These are phyloP conservation scores for Micractinium sp. DNA, from an alignment of 139 green algal genomes.

Conservation along the genomic window DNA sequence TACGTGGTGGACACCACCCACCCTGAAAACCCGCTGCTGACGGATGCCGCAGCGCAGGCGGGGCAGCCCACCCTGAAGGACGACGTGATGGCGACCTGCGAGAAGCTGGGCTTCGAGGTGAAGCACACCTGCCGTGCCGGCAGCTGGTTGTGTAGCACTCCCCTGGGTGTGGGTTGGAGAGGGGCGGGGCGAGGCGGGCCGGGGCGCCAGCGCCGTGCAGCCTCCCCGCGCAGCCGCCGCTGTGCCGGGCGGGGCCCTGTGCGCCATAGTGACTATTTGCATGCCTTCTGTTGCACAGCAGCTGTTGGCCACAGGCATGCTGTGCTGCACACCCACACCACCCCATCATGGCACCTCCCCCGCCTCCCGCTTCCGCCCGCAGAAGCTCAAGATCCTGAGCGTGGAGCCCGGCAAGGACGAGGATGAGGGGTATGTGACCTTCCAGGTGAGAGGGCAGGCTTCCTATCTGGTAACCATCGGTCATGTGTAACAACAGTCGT, in stretches of 20 bases:
- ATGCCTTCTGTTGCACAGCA: no score
- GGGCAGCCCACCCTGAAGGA: slow-evolving; percentile 22
- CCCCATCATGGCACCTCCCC: background rate
- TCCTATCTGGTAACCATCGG: no score
- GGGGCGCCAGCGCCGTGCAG: no score
- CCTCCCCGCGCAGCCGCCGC: no score
- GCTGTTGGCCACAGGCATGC: background rate
- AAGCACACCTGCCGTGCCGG: no score
- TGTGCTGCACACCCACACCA: background rate
- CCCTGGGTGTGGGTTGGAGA: no score
- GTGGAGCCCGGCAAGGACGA: slow-evolving; percentile 11
- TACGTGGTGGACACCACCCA: slow-evolving; percentile 59
- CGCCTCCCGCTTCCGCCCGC: background rate
- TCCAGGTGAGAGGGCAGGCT: slow-evolving; percentile 21
- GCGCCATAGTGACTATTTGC: no score
- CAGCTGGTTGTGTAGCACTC: no score
- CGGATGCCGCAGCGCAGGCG: background rate
- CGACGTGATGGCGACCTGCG: slow-evolving; percentile 46
- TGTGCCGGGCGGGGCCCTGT: no score
- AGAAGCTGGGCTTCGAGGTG: slow-evolving; percentile 45
- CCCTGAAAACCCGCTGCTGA: slow-evolving; percentile 42
- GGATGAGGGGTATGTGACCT: slow-evolving; percentile 53
- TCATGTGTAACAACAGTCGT: no score
- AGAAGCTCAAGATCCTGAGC: slow-evolving; percentile 46
- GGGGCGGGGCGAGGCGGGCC: no score